Evolutionary conservation across 2,329 filamentous ascomycete species (phyloP), one percentile per base, ranked within the genome.

Genomic region (Pseudodiploospora longispora): DNA sequence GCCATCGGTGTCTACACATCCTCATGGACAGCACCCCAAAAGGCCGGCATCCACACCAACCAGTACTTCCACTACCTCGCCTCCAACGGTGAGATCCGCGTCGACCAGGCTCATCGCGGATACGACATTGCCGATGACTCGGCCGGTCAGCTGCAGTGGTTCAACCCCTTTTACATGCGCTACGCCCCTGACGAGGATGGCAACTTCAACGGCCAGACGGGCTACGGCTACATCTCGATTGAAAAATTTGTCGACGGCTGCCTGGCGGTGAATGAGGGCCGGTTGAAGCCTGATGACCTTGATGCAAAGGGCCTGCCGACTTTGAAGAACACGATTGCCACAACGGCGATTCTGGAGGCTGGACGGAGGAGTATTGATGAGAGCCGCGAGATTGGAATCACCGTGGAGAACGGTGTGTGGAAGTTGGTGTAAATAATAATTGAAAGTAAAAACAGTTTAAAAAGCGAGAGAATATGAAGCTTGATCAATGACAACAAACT

Each of bases 61-160:
- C 90, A 96, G 69, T 93, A 95, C 69, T 96, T 96, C 72, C 90
- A 96, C 68, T 95, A 93, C 69, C 83, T 96, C 69, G 90, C 80
- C 3, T 77, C 79, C 48, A 79, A 83, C 45, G 90, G 90, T 51
- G 90, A 96, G 69, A 81, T 96, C 56, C 80, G 87, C 48, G 79
- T 95, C 57, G 87, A 96, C 70, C 91, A 96, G 69, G 90, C 89
- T 37, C 94, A 95, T 74, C 80, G 90, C 43, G 90, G 90, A 39
- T 96, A 96, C 68, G 89, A 96, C 59, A 85, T 96, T 8, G 88
- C 90, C n/a, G 85, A 89, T 52, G 90, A 96, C 61, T 75, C 67
- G 19, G 69, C 70, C 2, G 78, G 78, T 35, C 76, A 82, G 60
- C 66, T 95, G 49, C 76, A 83, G 60, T 95, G 89, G 87, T 85